Evolutionary conservation across 345 rosid species (phyloP), one percentile per base, ranked within the genome.

Genomic region (Syzygium aromaticum): DNA sequence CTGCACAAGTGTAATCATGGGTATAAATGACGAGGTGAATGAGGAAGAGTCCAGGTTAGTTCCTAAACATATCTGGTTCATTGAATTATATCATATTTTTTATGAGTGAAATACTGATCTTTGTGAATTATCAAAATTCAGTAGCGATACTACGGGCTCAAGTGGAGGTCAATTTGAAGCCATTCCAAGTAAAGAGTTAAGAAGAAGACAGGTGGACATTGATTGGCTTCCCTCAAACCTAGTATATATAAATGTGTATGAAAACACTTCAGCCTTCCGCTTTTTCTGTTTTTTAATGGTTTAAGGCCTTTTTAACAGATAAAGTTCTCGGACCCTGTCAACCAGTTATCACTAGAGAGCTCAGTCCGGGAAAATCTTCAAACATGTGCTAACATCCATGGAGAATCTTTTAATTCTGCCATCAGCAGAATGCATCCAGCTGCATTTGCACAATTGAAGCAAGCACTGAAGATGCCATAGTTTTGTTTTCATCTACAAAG

Each of bases 1-100:
- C 80, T 98, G 99, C 90, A 94, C 99, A 63, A 92, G 94, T 90
- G 96, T 98, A 67, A 93, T 96, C 88, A 89, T 98, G 93, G 96
- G 94, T 85, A 98, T 92, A 89, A 91, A 89, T 86, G 96, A 95
- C 87, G 98, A 94, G 87, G 85, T 77, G 52, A 85, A 93, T 27
- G 99, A 95, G 89, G 99, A 94, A 87, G 96, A 94, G 89, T 96
- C 98, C 92, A 91, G 99, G 99, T 97, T 87, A 86, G 87, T 85
- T 57, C 43, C 83, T 52, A 17, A 77, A 25, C 49, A 84, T 59
- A 27, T 64, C 49, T 9, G 43, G 51, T 49, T 38, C 46, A 17
- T 21, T 51, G 43, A 6, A 63, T 59, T 63, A 13, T 64, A 51
- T 67, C 52, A 8, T 38, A 30, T 67, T 22, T 67, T 43, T 11